Evolutionary conservation across 78 protist genomes (phyloP), one percentile per base, ranked within the genome.

Genomic region (Tieghemostelium lacteum): DNA sequence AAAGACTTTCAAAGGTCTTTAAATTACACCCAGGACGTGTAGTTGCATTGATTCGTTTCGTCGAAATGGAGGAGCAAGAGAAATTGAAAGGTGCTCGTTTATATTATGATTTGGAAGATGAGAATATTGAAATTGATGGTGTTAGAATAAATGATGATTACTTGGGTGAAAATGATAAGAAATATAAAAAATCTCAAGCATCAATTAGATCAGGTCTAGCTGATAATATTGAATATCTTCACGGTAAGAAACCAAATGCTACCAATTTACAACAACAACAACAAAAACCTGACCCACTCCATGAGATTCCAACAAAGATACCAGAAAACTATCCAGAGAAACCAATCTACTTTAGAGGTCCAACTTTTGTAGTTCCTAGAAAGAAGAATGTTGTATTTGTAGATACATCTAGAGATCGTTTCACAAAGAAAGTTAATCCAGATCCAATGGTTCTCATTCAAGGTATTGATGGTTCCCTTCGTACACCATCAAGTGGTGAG

Each of bases 391-490:
- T 69, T 2, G 64, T 83, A 22, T 83, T 83, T 50, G 62, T 83
- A 29, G 89, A 83, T 31, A 83, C 66, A 33, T 45, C 66, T 58
- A 72, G 89, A 57, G 71, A 83, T 58, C 78, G 74, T 63, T 40
- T 83, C 71, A 83, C 89, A 22, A 69, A 69, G 34, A 39, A 69
- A 36, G 42, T 73, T 17, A 66, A 83, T 10, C 78, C 71, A n/a
- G 89, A 83, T 60, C 89, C 89, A 83, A 66, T 83, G 78, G 64
- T 83, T 3, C 28, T 83, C n/a, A 83, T 83, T 55, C 60, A 62
- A 29, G 89, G 78, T 42, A 83, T 83, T 26, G 89, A 83, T 69
- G 89, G 89, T 69, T 67, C 76, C 31, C n/a, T 83, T 20, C 89
- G 89, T 69, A 83, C 89, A 8, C 89, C 89, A 55, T 83, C 89